Evolutionary conservation across 208 protist genomes (phyloP), one percentile per base, ranked within the genome.

Genomic region (Leishmania braziliensis): DNA sequence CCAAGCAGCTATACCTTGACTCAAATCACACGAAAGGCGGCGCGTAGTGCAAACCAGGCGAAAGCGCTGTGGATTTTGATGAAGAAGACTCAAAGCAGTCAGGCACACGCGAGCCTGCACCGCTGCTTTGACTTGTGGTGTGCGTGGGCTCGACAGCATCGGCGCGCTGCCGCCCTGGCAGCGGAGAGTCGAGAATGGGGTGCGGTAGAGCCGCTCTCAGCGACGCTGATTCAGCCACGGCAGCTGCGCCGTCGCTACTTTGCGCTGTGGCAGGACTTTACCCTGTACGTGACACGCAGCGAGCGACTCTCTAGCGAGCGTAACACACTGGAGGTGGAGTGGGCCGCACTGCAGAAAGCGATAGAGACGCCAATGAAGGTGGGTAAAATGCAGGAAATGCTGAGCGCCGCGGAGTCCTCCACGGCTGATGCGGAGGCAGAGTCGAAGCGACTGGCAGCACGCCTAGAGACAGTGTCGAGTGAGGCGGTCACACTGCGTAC

Each of bases 301-400:
- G 70, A 20, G n/a, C 91, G 88, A 33, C 78, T 93, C 1, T 39
- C 58, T 26, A 90, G 90, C 39, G 93, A 96, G 84, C 58, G 83
- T 10, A 69, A 77, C 56, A 96, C 86, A 1, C 76, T 96, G 84
- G 79, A 88, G 63, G 60, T 85, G 16, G 93, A 95, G 80, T 95
- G 89, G 89, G 74, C 79, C 43, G 78, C 78, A 68, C 74, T 94
- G 80, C 85, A 93, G 82, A 87, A 79, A 39, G 78, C 77, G 26
- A 56, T 88, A 51, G 78, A 82, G 51, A 88, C 78, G 46, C 77
- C 85, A 16, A 51, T 82, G 33, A 86, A 90, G 18, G 68, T 91
- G 39, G 72, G 50, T 39, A 66, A 92, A 70, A 84, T 87, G 53
- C 33, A 86, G 39, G 50, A 62, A 48, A 72, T 92, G 70, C 80